Evolutionary conservation across 2,329 filamentous ascomycete species (phyloP), one percentile per base, ranked within the genome.

Genomic region (Monosporascus ibericus): DNA sequence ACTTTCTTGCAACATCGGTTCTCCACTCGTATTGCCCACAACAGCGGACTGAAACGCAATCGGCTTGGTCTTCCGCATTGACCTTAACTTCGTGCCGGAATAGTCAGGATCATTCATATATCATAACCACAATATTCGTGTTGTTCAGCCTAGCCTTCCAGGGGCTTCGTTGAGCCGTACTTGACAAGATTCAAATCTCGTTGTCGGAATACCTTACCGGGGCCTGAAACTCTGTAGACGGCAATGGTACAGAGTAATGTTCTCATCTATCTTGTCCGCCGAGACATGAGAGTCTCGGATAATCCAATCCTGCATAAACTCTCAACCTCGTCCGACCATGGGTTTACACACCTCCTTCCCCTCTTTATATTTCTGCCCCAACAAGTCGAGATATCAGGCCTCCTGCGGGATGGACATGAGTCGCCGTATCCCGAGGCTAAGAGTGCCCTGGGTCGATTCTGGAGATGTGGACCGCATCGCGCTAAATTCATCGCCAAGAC

Each of bases 301-400:
- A 92, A 92, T 62, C 87, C 87, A 0, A 76, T 91, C 42, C 77
- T 92, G 20, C 76, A 89, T 63, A 77, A 70, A 61, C 72, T 79
- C 48, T 72, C 72, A 53, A 81, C 72, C 57, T 68, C 54, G 65
- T 68, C 69, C 18, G 69, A 76, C 22, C 78, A 82, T 63, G 75
- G 73, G 4, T 84, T 78, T 61, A 88, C 85, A 1, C 86, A 92
- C 64, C 66, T 92, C 1, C 73, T 92, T 1, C 88, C 88, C 7
- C 69, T 90, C 40, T 89, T 85, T 63, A 72, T 90, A 20, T 83
- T 91, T 49, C 75, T 82, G 0, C 79, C 86, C 3, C 76, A 87
- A 49, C 87, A 92, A 60, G 72, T 92, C 22, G 88, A 92, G 64
- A 75, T 88, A 1, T 87, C 85, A 0, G 89, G 89, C 2, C 88